Conservation (phyloP, 1,284 basidiomycete species). For the Schizophyllum commune region DNA sequence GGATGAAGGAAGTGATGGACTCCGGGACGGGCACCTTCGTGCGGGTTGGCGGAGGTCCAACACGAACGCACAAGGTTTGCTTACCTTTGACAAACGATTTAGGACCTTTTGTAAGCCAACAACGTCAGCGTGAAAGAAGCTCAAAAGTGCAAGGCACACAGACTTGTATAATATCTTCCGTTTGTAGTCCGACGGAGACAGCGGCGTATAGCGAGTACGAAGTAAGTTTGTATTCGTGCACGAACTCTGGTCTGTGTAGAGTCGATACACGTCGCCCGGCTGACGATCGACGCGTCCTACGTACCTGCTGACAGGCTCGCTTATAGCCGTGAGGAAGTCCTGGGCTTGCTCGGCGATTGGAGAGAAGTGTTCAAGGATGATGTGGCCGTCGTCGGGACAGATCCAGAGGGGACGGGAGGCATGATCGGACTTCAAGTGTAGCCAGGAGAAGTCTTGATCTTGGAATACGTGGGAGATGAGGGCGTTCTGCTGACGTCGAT, state of each 20-base stretch:
- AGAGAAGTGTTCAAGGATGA: constrained; percentile 94
- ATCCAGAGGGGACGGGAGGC: constrained; percentile 90
- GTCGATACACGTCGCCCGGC: constrained; percentile 13
- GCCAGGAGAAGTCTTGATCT: constrained; percentile 78
- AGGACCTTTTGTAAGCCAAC: constrained; percentile 47
- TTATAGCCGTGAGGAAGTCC: constrained; percentile 96
- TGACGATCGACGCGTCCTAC: constrained; percentile 23
- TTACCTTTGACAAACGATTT: constrained; percentile 80
- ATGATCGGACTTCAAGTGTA: constrained; percentile 86
- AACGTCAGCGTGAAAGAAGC: constrained; percentile 10
- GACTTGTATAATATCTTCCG: constrained; percentile 97
- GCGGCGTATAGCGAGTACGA: constrained; percentile 98
- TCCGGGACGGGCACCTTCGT: constrained; percentile 82
- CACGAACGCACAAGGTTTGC: constrained; percentile 9
- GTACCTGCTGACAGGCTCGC: constrained; percentile 97
- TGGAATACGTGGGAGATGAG: constrained; percentile 74
- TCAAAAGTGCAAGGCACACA: constrained; percentile 26
- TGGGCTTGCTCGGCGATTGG: constrained; percentile 97
- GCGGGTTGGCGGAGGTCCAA: constrained; percentile 8
- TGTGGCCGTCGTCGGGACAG: constrained; percentile 87
- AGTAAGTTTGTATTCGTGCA: constrained; percentile 99
- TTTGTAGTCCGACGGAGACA: constrained; percentile 96
- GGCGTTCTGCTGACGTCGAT: constrained; percentile 61
- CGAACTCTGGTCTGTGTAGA: constrained; percentile 76
- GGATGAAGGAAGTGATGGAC: constrained; percentile 76